These are phyloP conservation scores for Sinapis alba DNA, from an alignment of 441 rosid species.

Conservation along the genomic window DNA sequence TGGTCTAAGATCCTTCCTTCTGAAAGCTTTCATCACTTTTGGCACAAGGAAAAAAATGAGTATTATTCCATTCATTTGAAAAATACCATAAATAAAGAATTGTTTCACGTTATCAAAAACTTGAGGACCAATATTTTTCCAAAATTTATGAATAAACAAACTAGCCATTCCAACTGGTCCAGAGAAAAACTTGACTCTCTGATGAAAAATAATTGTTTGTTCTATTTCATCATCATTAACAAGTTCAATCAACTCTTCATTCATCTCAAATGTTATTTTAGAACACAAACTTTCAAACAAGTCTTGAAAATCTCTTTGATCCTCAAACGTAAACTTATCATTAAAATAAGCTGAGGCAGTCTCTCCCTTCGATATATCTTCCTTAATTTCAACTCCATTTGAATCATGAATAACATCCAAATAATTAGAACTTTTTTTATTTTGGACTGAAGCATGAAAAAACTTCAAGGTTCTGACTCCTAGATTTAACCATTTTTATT, in stretches of 20 bases:
- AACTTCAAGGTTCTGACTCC: neutral
- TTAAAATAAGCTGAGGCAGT: neutral
- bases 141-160: neutral
- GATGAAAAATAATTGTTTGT: neutral
- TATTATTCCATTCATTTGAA: neutral
- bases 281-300: neutral
- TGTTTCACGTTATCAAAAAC: neutral
- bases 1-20: neutral
- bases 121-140: neutral
- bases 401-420: neutral
- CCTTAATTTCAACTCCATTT: neutral
- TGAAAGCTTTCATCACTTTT: neutral
- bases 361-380: neutral
- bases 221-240: neutral
- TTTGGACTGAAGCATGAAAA: neutral
- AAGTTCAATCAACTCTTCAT: neutral
- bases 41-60: neutral
- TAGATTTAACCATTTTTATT: neutral
- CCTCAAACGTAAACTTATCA: neutral
- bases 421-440: neutral
- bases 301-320: neutral
- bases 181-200: neutral
- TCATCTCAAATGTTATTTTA: neutral
- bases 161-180: neutral
- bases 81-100: neutral